Percentiles rank a stretch among this genome's conserved stretches.
phyloP scores from a whole-genome alignment of 257 asterid species.

The Thymus quinquecostatus region DNA sequence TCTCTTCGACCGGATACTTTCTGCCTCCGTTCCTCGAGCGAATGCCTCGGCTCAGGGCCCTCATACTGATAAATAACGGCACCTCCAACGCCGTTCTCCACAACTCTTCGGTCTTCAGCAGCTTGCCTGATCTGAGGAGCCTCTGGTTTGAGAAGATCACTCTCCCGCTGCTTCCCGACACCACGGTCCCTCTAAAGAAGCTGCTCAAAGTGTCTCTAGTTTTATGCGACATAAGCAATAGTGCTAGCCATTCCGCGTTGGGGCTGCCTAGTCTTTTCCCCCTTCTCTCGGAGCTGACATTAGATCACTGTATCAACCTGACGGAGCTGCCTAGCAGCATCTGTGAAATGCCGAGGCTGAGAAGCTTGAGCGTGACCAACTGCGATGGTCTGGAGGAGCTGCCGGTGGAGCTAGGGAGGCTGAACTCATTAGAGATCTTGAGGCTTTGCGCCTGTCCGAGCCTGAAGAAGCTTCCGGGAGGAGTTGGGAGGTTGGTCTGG shows the following conservation, averaged over 20 bases:
- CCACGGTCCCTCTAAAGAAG: constrained; percentile 61
- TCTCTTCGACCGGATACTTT: constrained; percentile 61
- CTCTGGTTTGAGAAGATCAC: constrained; percentile 82
- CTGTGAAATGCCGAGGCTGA: constrained; percentile 62
- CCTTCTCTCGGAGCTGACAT: constrained; percentile 69
- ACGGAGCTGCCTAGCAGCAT: constrained; percentile 60
- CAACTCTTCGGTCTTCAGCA: constrained; percentile 63
- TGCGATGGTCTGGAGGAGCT: constrained; percentile 74
- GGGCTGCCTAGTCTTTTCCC: constrained; percentile 75
- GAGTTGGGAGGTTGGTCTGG: constrained; percentile 51
- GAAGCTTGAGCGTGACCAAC: constrained; percentile 76
- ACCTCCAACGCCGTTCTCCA: constrained; percentile 52
- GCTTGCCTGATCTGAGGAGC: constrained; percentile 71
- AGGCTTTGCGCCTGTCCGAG: constrained; percentile 81
- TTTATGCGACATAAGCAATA: constrained; percentile 65
- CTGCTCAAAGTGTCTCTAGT: constrained; percentile 66
- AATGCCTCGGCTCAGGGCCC: constrained; percentile 83
- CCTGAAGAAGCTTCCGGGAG: constrained; percentile 55
- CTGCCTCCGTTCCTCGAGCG: constrained; percentile 73
- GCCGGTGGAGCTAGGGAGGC: constrained; percentile 62
- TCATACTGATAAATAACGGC: constrained; percentile 72
- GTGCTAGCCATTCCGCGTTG: constrained; percentile 44
- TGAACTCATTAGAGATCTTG: constrained; percentile 51
- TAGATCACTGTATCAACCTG: constrained; percentile 91
- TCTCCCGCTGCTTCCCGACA: constrained; percentile 61